Base-by-base conservation (phyloP, 2,329 filamentous ascomycete species). In the Aspergillus hortae region DNA sequence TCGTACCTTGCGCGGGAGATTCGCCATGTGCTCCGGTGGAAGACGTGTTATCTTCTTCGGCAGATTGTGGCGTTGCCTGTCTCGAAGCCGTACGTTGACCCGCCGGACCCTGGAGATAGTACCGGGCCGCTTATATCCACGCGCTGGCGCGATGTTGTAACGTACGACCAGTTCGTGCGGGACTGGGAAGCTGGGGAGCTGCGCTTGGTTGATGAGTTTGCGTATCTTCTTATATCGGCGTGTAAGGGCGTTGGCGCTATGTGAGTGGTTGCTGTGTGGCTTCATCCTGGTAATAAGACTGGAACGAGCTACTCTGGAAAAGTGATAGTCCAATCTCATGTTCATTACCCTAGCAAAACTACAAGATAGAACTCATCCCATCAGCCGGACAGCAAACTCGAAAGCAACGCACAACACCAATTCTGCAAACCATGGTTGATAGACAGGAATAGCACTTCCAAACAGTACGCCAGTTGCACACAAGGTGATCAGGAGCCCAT, bases 1-100 rank as follows among this genome's bases (percentile, higher is more conserved):
- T 51, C 49, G 1, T 51, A 51, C 25, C 25, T 51, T 11, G 49
- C 46, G 43, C 49, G 49, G 2, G 49, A 44, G 11, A 44, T 51
- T 6, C 35, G 40, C 12, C 38, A 44, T 1, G 49, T 51, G 12
- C 4, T 51, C 19, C 32, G 42, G 5, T 42, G n/a, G 12, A 44
- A 46, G 2, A 32, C 44, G 41, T 51, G 49, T n/a, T 36, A 47
- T n/a, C 41, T 44, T 27, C 46, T 51, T 27, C 38, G 41, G 17
- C 46, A 47, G 14, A 25, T 51, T 6, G 49, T 11, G 23, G 49
- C 25, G 17, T 40, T 51, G 14, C 49, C 49, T 4, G 49, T 51
- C 4, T 51, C 49, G 1, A 47, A 15, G 35, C 27, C 6, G 7
- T 30, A 38, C 14, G 14, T 11, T 15, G n/a, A 15, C 12, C 23